Evolutionary conservation across 2,329 filamentous ascomycete species (phyloP).

Genomic region (Rhynchosporium graminicola): DNA sequence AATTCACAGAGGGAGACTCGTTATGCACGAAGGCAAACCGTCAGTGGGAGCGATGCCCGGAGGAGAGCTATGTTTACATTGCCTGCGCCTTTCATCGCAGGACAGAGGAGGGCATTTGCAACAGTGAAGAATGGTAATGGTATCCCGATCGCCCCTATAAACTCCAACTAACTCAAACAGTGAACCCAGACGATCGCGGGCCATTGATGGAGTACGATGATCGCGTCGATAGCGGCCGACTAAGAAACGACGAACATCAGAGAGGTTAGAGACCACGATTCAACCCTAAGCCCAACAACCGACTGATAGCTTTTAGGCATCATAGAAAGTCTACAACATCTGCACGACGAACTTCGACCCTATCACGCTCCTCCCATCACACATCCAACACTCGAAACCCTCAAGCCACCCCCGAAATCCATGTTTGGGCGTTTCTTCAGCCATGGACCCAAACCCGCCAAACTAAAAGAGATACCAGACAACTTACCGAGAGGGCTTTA

Average conservation of each 20-base stretch:
- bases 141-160: not conserved
- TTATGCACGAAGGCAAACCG: not conserved
- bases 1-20: not conserved
- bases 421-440: conserved; percentile 65
- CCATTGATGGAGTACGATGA: conserved; percentile 87
- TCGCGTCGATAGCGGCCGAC: conserved; percentile 69
- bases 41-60: not conserved
- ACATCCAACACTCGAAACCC: conserved; percentile 74
- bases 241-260: conserved; percentile 90
- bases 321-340: conserved; percentile 83
- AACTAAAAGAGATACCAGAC: conserved; percentile 58
- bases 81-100: conserved; percentile 36
- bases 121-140: conserved; percentile 35
- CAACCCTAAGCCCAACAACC: not conserved
- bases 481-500: conserved; percentile 86
- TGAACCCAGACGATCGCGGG: conserved; percentile 48
- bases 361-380: conserved; percentile 75
- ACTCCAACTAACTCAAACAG: conserved; percentile 20
- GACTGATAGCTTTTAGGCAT: conserved; percentile 59
- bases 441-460: conserved; percentile 41
- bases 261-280: conserved; percentile 57
- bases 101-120: conserved; percentile 36
- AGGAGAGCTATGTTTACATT: conserved; percentile 20
- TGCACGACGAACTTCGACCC: conserved; percentile 76
- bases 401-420: conserved; percentile 54